Conservation (phyloP, 2,329 filamentous ascomycete genomes). For the Trichoderma afroharzianum region DNA sequence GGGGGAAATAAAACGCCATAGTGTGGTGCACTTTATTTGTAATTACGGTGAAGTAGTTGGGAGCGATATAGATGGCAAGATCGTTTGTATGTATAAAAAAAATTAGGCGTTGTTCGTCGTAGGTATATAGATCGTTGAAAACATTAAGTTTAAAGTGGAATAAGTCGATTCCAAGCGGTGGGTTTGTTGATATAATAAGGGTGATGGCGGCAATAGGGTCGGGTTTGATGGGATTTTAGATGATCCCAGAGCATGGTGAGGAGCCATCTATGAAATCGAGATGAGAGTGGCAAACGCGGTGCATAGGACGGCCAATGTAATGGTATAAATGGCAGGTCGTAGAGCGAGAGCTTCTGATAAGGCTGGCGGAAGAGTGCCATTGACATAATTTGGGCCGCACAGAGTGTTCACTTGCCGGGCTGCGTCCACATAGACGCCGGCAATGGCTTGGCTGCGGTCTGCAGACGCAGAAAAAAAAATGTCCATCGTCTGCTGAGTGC, state of each 20-base stretch:
- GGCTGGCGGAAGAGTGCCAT: constrained; percentile 47
- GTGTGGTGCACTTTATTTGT: background rate
- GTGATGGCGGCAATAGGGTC: background rate
- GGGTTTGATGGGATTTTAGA: background rate
- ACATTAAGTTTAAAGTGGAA: background rate
- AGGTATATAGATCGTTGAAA: background rate
- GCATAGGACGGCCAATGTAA: constrained; percentile 18
- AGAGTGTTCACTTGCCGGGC: constrained; percentile 69
- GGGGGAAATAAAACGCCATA: background rate
- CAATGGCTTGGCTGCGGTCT: constrained; percentile 63
- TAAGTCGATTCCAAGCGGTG: background rate
- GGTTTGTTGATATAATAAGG: background rate
- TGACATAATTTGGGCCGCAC: constrained; percentile 57
- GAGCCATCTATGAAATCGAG: background rate
- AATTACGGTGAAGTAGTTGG: background rate
- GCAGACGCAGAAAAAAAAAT: constrained; percentile 69
- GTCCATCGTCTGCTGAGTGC: constrained; percentile 75
- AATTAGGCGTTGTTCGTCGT: constrained; percentile 6
- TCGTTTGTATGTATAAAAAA: background rate
- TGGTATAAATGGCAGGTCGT: constrained; percentile 21
- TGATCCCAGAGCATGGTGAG: background rate
- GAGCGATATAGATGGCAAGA: background rate
- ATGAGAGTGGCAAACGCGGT: background rate
- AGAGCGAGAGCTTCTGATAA: constrained; percentile 21
- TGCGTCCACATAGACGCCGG: constrained; percentile 64